Evolutionary conservation across 768 basidiomycete genomes (phyloP).

Genomic region (Agrocybe chaxingu): DNA sequence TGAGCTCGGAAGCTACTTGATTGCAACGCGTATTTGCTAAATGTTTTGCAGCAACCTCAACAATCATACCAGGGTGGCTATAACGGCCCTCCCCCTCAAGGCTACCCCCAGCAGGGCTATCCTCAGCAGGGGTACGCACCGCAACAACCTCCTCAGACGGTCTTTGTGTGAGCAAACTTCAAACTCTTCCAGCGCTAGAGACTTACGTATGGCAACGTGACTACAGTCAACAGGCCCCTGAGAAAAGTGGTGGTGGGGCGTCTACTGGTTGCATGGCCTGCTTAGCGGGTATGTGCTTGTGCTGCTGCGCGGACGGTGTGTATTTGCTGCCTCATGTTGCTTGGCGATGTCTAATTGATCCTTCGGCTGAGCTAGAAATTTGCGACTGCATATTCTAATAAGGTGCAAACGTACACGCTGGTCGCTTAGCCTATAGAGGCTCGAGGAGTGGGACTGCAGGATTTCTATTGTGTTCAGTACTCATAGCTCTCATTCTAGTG

Average conservation of each 20-base stretch:
- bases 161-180: slow-evolving; percentile 63
- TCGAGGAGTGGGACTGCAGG: too few relatives aligned
- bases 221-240: slow-evolving; percentile 48
- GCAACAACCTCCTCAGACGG: slow-evolving; percentile 63
- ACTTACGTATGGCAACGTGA: slow-evolving; percentile 1
- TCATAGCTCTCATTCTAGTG: background rate
- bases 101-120: slow-evolving; percentile 33
- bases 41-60: slow-evolving; percentile 55
- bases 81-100: slow-evolving; percentile 35
- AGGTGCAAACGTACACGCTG: background rate
- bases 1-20: slow-evolving; percentile 13
- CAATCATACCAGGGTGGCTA: slow-evolving; percentile 60
- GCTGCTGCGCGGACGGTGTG: slow-evolving; percentile 75
- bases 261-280: slow-evolving; percentile 57
- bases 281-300: slow-evolving; percentile 58
- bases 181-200: too few relatives aligned
- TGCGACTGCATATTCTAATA: slow-evolving; percentile 67
- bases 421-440: too few relatives aligned
- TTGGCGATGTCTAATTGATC: slow-evolving; percentile 5
- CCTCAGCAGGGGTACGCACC: slow-evolving; percentile 43
- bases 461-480: too few relatives aligned
- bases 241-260: slow-evolving; percentile 35
- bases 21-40: background rate
- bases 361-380: slow-evolving; percentile 43
- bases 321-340: slow-evolving; percentile 12